Conservation (phyloP, 495 filamentous ascomycete genomes). For the Aspergillus nanangensis region DNA sequence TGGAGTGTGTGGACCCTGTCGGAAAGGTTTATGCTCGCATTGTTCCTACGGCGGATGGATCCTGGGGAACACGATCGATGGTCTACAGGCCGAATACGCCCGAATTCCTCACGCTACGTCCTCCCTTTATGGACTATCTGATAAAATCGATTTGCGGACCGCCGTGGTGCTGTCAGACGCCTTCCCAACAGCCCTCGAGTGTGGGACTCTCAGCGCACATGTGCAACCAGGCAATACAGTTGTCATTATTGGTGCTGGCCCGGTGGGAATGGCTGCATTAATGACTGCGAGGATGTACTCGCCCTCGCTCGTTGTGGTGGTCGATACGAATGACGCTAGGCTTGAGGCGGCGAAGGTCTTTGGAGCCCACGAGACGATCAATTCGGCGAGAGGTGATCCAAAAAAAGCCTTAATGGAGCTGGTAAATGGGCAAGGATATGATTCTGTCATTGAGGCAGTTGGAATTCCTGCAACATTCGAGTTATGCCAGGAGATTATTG, state of each 20-base stretch:
- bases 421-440: conserved; percentile 42
- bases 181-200: conserved; percentile 47
- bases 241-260: conserved; percentile 48
- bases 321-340: conserved; percentile 40
- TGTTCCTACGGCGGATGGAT: conserved; percentile 39
- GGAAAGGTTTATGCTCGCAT: conserved; percentile 29
- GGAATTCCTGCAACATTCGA: conserved; percentile 44
- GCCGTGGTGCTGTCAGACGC: conserved; percentile 44
- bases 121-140: conserved; percentile 34
- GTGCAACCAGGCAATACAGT: conserved; percentile 39
- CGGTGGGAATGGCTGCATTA: conserved; percentile 44
- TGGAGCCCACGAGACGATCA: conserved; percentile 39
- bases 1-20: conserved; percentile 36
- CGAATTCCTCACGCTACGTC: conserved; percentile 40
- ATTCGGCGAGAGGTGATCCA: conserved; percentile 12
- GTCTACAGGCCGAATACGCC: conserved; percentile 49
- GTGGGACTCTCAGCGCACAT: conserved; percentile 41
- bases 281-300: conserved; percentile 41
- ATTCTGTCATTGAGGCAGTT: conserved; percentile 53
- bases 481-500: conserved; percentile 44
- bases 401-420: conserved; percentile 28
- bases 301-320: conserved; percentile 37
- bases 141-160: conserved; percentile 26
- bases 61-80: conserved; percentile 40
- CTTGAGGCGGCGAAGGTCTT: conserved; percentile 36